phyloP scores from a whole-genome alignment of 1,139 yeast species.

The Yarrowia galli region DNA sequence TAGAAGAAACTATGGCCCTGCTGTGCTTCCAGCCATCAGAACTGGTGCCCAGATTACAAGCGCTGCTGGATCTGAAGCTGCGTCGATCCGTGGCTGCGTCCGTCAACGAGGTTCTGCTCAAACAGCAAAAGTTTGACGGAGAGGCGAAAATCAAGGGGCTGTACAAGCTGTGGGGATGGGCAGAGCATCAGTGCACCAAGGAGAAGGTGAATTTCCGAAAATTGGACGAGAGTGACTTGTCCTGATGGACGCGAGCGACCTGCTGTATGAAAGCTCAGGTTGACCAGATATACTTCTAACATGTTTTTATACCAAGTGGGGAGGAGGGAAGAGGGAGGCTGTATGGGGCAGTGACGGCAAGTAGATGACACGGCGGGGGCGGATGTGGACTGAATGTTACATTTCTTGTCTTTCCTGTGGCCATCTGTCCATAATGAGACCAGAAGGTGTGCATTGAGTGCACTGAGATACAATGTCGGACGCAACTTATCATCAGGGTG shows the following conservation, averaged over 20 bases:
- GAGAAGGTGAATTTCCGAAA: slow-evolving; percentile 46
- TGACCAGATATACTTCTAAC: not conserved
- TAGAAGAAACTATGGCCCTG: slow-evolving; percentile 54
- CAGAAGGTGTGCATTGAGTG: too few species aligned
- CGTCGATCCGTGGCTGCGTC: slow-evolving; percentile 51
- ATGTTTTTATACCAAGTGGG: not conserved
- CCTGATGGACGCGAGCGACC: too few species aligned
- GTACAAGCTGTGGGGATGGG: slow-evolving; percentile 51
- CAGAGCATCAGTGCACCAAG: slow-evolving; percentile 46
- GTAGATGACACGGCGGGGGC: too few species aligned
- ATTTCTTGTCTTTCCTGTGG: too few species aligned
- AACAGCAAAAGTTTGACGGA: slow-evolving; percentile 49
- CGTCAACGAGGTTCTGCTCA: slow-evolving; percentile 52
- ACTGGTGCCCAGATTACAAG: slow-evolving; percentile 48
- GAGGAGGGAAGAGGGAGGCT: not conserved
- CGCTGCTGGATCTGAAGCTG: slow-evolving; percentile 50
- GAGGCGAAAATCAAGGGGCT: slow-evolving; percentile 51
- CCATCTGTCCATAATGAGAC: too few species aligned
- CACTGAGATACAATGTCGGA: too few species aligned
- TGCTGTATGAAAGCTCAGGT: not conserved
- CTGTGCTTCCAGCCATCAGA: slow-evolving; percentile 52
- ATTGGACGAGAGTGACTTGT: slow-evolving; percentile 40
- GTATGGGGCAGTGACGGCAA: too few species aligned
- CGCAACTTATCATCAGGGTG: too few species aligned
- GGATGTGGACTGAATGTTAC: too few species aligned